Percentiles rank a stretch among this genome's conserved stretches.
Conservation (phyloP, 805 yeast species). For the Starmerella gropengiesseri region DNA sequence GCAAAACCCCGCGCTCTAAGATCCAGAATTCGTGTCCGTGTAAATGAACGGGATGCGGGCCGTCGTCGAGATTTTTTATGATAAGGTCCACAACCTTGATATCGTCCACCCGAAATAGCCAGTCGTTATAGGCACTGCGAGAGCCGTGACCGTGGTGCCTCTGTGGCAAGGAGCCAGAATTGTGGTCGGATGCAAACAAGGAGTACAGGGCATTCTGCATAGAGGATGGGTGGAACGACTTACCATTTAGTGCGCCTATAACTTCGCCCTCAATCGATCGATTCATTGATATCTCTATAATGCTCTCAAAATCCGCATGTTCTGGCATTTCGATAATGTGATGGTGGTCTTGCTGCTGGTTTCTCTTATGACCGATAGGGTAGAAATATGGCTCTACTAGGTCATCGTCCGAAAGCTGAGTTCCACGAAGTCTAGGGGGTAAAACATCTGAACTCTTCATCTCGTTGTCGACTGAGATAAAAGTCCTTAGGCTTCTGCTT, state of each 20-base stretch:
- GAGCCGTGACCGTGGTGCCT: background rate
- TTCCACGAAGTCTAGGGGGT: background rate
- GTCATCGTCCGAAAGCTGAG: background rate
- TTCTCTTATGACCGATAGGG: no score
- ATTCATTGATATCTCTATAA: constrained; percentile 11
- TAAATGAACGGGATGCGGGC: constrained; percentile 87
- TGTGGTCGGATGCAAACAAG: background rate
- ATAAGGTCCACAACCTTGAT: constrained; percentile 53
- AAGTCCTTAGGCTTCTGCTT: background rate
- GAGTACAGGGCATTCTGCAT: background rate
- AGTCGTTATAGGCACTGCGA: no score
- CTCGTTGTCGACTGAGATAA: background rate
- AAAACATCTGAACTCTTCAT: no score
- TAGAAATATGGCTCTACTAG: background rate
- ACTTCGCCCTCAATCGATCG: background rate
- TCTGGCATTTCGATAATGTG: no score
- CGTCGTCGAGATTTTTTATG: constrained; percentile 69
- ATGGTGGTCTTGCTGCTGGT: no score
- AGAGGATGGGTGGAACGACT: background rate
- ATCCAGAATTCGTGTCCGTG: constrained; percentile 85
- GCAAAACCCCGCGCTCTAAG: constrained; percentile 46
- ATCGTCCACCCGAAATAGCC: background rate
- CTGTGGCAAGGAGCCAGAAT: background rate
- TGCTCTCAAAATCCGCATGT: background rate
- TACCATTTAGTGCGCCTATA: constrained; percentile 2